phyloP scores from a whole-genome alignment of 768 basidiomycete species.

The Tylopilus felleus region DNA sequence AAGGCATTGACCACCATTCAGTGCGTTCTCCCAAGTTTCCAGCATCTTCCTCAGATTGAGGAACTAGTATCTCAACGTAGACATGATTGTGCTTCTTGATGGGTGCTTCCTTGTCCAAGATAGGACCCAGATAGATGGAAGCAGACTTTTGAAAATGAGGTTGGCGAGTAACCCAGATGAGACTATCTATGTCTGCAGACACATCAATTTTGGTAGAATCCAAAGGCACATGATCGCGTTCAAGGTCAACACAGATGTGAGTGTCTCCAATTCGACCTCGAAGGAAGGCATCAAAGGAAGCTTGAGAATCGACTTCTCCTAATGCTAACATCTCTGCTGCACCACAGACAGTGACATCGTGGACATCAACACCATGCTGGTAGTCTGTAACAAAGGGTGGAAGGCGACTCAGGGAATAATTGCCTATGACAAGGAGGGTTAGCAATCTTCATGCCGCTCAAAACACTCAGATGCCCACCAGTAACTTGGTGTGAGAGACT shows the following conservation, averaged over 20 bases:
- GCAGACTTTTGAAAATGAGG: not conserved
- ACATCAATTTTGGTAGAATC: not conserved
- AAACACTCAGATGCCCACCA: no score
- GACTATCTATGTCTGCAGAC: conserved; percentile 11
- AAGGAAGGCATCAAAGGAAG: not conserved
- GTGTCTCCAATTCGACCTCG: not conserved
- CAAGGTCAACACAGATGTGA: conserved; percentile 7
- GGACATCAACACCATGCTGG: no score
- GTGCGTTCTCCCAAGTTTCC: no score
- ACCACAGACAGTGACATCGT: no score
- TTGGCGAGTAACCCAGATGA: conserved; percentile 15
- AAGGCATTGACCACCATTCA: no score
- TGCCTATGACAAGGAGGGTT: no score
- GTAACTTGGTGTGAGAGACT: no score
- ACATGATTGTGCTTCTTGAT: conserved; percentile 19
- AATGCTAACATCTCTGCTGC: no score
- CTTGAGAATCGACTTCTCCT: no score
- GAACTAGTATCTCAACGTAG: conserved; percentile 11
- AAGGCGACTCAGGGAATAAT: no score
- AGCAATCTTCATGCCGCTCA: no score
- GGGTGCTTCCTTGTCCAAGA: conserved; percentile 1
- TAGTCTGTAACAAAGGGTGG: no score
- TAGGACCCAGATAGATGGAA: not conserved
- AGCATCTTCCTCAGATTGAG: conserved; percentile 11
- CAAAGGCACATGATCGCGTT: not conserved